Conservation (phyloP, 768 basidiomycete species). For the Amanita exitialis region DNA sequence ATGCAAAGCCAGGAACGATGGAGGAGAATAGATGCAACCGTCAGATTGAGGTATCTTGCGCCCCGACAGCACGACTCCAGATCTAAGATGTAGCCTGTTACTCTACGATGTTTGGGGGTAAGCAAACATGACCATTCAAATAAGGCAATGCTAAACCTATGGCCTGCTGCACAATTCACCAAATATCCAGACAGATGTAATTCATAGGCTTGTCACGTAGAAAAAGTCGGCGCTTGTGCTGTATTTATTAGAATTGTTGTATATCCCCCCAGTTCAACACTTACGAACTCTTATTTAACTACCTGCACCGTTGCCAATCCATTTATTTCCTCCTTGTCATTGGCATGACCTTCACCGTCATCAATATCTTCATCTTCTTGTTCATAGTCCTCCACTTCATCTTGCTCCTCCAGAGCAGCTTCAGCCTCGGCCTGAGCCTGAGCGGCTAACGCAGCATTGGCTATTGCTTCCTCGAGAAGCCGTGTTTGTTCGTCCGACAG, state of each 20-base stretch:
- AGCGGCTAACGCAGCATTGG: constrained; percentile 63
- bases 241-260: constrained; percentile 7
- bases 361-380: constrained; percentile 36
- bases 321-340: constrained; percentile 15
- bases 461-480: constrained; percentile 63
- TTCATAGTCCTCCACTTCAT: constrained; percentile 37
- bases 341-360: constrained; percentile 25
- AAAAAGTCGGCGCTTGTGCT: neutral
- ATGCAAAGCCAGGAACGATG: constrained; percentile 48
- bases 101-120: constrained; percentile 1
- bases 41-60: constrained; percentile 37
- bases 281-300: neutral
- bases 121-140: neutral
- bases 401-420: constrained; percentile 60
- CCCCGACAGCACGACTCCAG: constrained; percentile 27
- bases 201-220: neutral
- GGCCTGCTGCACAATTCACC: neutral
- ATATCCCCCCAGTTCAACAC: neutral
- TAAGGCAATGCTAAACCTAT: neutral
- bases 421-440: constrained; percentile 75
- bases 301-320: neutral
- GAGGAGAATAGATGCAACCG: constrained; percentile 39
- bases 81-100: constrained; percentile 40
- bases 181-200: neutral
- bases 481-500: constrained; percentile 66